phyloP scores from a whole-genome alignment of 768 basidiomycete species.

The Exidia glandulosa region DNA sequence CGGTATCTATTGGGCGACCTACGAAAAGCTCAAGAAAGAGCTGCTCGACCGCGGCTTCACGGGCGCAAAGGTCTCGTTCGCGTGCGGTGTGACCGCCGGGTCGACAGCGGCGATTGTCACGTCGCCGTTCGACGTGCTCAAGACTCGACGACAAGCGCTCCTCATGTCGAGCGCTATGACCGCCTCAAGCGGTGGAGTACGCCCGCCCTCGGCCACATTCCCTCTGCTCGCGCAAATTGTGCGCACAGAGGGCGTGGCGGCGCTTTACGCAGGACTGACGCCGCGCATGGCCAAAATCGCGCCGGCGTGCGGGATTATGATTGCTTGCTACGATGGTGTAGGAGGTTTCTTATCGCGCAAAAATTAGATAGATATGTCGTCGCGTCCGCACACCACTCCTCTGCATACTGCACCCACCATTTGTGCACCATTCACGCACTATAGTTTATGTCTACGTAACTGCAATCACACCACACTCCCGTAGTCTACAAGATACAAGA shows the following conservation, averaged over 20 bases:
- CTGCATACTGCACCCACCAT: too few species aligned
- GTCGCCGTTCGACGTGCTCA: constrained; percentile 93
- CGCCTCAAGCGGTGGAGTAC: constrained; percentile 25
- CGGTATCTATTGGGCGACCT: constrained; percentile 93
- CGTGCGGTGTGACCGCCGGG: constrained; percentile 85
- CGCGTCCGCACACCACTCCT: too few species aligned
- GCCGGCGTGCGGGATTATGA: constrained; percentile 98
- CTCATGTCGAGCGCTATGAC: constrained; percentile 40
- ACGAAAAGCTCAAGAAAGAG: constrained; percentile 67
- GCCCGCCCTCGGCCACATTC: constrained; percentile 36
- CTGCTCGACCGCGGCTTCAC: constrained; percentile 42
- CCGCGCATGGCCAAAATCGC: constrained; percentile 93
- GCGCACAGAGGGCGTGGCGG: constrained; percentile 63
- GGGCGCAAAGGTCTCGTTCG: constrained; percentile 65
- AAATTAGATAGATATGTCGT: too few species aligned
- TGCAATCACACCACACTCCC: too few species aligned
- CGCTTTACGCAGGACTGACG: constrained; percentile 72
- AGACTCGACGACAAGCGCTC: constrained; percentile 84
- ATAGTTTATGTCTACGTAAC: too few species aligned
- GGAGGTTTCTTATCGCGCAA: too few species aligned
- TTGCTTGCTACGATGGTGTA: constrained; percentile 92
- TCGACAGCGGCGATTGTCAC: constrained; percentile 79
- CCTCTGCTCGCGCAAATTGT: constrained; percentile 59
- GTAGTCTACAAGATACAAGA: too few species aligned
- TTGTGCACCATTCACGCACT: too few species aligned